A percentile compares a stretch with the other conserved stretches of the same genome.
These are phyloP conservation scores for Barbarea vulgaris DNA, from an alignment of 345 rosid species.

Conservation along the genomic window DNA sequence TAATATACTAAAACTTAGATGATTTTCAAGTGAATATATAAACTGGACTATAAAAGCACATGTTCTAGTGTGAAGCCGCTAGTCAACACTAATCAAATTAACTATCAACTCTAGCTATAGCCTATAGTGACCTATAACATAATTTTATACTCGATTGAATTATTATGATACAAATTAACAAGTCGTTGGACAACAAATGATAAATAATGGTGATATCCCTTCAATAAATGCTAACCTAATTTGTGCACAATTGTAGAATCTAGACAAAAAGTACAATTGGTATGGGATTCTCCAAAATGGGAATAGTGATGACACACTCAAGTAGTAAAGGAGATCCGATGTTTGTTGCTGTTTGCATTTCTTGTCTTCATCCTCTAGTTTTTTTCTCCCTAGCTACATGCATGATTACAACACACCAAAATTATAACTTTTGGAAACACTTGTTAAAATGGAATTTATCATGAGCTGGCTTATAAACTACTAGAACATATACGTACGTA, in stretches of 20 bases:
- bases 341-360: slow-evolving; percentile 24
- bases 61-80: background rate
- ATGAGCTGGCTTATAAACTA: background rate
- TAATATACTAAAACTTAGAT: background rate
- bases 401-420: slow-evolving; percentile 4
- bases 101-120: background rate
- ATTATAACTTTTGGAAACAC: background rate
- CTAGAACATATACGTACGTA: background rate
- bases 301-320: slow-evolving; percentile 10
- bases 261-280: slow-evolving; percentile 15
- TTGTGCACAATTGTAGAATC: slow-evolving; percentile 18
- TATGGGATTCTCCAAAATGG: slow-evolving; percentile 22
- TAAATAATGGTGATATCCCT: background rate
- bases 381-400: background rate
- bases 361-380: slow-evolving; percentile 6
- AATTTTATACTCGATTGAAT: background rate
- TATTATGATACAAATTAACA: background rate
- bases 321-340: background rate
- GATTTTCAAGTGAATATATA: background rate
- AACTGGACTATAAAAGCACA: background rate
- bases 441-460: slow-evolving; percentile 13
- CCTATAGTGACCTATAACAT: background rate
- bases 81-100: background rate
- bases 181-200: slow-evolving; percentile 18
- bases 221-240: slow-evolving; percentile 32